Evolutionary conservation across 1,139 yeast genomes (phyloP), one percentile per base, ranked within the genome.

Genomic region (Trichomonascaceae sp.): DNA sequence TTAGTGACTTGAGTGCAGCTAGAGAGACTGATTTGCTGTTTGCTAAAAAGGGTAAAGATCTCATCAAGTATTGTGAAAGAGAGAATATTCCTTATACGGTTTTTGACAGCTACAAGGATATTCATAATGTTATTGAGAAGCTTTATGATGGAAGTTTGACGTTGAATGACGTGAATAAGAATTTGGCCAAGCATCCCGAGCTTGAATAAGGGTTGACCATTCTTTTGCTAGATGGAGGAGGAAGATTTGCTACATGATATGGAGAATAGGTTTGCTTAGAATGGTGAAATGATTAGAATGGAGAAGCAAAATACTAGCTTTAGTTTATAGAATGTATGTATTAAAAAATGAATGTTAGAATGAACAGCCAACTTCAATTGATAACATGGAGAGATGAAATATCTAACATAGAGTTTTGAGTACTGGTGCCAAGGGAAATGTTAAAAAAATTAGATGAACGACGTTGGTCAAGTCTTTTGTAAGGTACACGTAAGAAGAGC

Each of bases 1-100:
- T 93, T 30, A 85, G 95, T 53, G 99, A 93, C 70, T 76, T 93
- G 61, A 83, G 90, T 58, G 99, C 99, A 24, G 98, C 98, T 36
- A 84, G 86, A 67, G 97, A 93, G 70, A 90, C 99, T 51, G 91
- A 95, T 70, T 76, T 91, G 63, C 75, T 93, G 62, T 93, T 93
- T 71, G 99, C 99, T 53, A 93, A 90, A 74, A 82, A 83, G 60
- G 99, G 97, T 49, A 83, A 86, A 64, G 99, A 93, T 69, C 79
- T 93, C 63, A 86, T 93, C 61, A 85, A 83, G 52, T 91, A 82
- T 73, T 93, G 98, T 73, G 78, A 78, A 63, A 75, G 85, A 47
- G 95, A 91, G 68, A 74, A 78, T 48, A 87, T 93, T 60, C 96
- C 96, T 12, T 93, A 83, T 74, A 83, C 85, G 49, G 95, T 85